These are phyloP conservation scores for Yarrowia sp. DNA, from an alignment of 805 yeast genomes.

Conservation along the genomic window DNA sequence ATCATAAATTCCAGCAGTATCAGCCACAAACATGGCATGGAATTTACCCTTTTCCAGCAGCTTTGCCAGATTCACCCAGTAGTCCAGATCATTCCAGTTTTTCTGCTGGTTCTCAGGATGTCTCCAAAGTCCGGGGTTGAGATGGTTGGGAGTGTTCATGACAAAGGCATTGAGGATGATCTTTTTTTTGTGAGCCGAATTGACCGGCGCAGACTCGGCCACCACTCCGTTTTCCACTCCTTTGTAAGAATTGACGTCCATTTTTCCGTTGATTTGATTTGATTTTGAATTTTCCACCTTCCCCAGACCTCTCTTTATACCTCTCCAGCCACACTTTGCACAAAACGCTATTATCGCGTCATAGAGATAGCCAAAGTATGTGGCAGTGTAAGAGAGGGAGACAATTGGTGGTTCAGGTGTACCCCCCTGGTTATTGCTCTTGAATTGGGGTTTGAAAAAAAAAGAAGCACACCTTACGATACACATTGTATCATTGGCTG, in stretches of 20 bases:
- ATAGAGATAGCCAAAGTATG: not conserved
- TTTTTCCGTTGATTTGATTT: not conserved
- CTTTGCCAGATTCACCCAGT: slow-evolving; percentile 45
- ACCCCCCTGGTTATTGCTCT: not conserved
- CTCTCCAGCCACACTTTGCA: slow-evolving; percentile 9
- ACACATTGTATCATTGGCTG: too few species aligned
- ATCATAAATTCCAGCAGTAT: slow-evolving; percentile 44
- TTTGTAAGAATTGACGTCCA: slow-evolving; percentile 17
- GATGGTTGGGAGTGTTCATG: slow-evolving; percentile 38
- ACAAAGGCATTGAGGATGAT: slow-evolving; percentile 44
- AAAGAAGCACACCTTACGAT: too few species aligned
- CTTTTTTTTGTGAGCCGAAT: slow-evolving; percentile 30
- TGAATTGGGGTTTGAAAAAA: not conserved
- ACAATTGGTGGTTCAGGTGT: not conserved
- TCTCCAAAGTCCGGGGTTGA: slow-evolving; percentile 42
- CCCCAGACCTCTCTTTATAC: not conserved
- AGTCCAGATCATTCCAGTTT: slow-evolving; percentile 37
- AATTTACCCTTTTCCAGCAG: slow-evolving; percentile 43
- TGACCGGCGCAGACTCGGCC: not conserved
- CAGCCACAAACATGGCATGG: slow-evolving; percentile 44
- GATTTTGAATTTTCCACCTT: not conserved
- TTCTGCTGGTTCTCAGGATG: slow-evolving; percentile 42
- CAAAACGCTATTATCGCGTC: slow-evolving; percentile 1
- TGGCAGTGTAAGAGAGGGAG: too few species aligned
- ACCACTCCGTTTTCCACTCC: slow-evolving; percentile 15